Evolutionary conservation across 352 stramenopile species (phyloP).

Genomic region (Pythium biforme): DNA sequence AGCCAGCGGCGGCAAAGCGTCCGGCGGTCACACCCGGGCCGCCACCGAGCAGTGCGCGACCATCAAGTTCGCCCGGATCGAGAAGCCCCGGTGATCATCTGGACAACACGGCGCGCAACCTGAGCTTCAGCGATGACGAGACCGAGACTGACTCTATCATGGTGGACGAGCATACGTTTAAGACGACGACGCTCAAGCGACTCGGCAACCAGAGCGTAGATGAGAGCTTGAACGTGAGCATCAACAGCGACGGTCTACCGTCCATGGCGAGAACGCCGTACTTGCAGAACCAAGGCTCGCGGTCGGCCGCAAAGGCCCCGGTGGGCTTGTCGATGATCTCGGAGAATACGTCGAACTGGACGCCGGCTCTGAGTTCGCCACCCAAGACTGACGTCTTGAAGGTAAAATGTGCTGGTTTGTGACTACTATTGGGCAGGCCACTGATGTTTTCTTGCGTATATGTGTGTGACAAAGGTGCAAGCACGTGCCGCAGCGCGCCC

Average conservation of each 20-base stretch:
- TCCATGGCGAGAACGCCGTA: slow-evolving; percentile 68
- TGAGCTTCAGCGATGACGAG: slow-evolving; percentile 33
- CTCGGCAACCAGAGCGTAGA: slow-evolving; percentile 36
- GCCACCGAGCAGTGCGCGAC: slow-evolving; percentile 26
- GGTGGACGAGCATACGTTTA: slow-evolving; percentile 58
- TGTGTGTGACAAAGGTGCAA: slow-evolving; percentile 9
- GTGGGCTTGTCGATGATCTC: slow-evolving; percentile 40
- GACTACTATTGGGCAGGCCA: too few relatives aligned
- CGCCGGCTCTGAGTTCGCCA: slow-evolving; percentile 52
- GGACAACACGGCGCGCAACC: slow-evolving; percentile 24
- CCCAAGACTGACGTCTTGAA: slow-evolving; percentile 46
- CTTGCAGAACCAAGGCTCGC: slow-evolving; percentile 40
- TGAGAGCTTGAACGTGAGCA: slow-evolving; percentile 59
- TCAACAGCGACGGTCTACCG: slow-evolving; percentile 60
- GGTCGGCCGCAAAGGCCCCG: slow-evolving; percentile 29
- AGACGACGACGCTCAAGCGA: slow-evolving; percentile 66
- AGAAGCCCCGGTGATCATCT: slow-evolving; percentile 2
- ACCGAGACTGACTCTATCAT: slow-evolving; percentile 41
- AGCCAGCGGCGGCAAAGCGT: slow-evolving; percentile 33
- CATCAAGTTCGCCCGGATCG: slow-evolving; percentile 9
- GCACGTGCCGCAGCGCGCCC: slow-evolving; percentile 23
- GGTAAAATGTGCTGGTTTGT: slow-evolving; percentile 33
- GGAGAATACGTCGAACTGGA: slow-evolving; percentile 49
- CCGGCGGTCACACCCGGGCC: slow-evolving; percentile 44
- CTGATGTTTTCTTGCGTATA: neutral